A percentile compares a stretch with the other conserved stretches of the same genome.
phyloP scores from a whole-genome alignment of 2,329 filamentous ascomycete genomes.

The Myotisia sp. region DNA sequence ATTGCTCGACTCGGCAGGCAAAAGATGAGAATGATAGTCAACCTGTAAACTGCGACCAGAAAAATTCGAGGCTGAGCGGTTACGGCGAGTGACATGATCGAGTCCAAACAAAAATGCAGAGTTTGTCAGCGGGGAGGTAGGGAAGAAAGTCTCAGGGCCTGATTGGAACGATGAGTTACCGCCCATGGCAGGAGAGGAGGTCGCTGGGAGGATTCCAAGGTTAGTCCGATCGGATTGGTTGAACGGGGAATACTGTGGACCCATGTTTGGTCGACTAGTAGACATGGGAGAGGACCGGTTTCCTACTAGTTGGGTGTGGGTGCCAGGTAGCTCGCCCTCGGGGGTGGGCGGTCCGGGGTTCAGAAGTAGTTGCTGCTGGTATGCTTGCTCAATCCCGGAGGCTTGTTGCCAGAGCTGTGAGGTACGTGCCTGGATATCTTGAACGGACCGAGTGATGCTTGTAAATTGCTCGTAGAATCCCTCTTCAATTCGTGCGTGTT shows the following conservation, averaged over 20 bases:
- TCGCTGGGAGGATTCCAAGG: conserved; percentile 19
- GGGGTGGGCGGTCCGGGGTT: conserved; percentile 40
- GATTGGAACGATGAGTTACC: conserved; percentile 21
- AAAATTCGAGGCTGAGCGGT: conserved; percentile 30
- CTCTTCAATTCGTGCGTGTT: conserved; percentile 31
- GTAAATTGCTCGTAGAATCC: conserved; percentile 31
- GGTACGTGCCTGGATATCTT: conserved; percentile 31
- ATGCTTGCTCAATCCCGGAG: conserved; percentile 29
- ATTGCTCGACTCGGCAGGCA: conserved; percentile 20
- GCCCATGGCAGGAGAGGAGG: conserved; percentile 21
- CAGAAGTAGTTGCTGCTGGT: conserved; percentile 31
- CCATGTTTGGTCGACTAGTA: conserved; percentile 22
- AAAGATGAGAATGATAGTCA: conserved; percentile 21
- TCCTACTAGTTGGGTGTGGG: conserved; percentile 20
- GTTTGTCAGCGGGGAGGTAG: conserved; percentile 21
- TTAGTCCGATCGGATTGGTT: conserved; percentile 16
- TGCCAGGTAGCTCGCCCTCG: conserved; percentile 45
- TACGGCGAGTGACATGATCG: conserved; percentile 20
- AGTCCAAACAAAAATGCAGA: conserved; percentile 20
- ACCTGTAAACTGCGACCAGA: conserved; percentile 25
- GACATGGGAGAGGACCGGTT: conserved; percentile 11
- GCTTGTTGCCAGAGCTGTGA: conserved; percentile 33
- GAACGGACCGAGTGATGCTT: conserved; percentile 29
- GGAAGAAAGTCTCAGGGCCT: conserved; percentile 19
- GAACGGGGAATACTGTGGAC: conserved; percentile 23